Evolutionary conservation across 2,329 filamentous ascomycete species (phyloP), one percentile per base, ranked within the genome.

Genomic region (Mycocentrospora acerina): DNA sequence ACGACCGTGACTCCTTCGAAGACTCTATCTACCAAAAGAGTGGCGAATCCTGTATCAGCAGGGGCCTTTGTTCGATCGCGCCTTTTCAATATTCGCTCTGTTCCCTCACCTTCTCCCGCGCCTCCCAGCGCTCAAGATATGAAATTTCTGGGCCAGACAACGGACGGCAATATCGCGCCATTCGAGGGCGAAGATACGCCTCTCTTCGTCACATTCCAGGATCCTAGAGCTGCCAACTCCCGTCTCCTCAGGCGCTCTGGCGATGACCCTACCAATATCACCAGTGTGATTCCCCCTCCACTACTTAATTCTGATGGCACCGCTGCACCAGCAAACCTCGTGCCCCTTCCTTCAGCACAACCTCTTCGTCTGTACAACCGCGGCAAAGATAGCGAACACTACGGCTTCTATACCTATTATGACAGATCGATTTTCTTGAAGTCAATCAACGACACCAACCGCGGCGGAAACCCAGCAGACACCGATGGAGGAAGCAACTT

Each of bases 321-420:
- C 2, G 85, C 88, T 0, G 81, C 82, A 1, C 72, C 85, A 0
- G 87, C 88, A 3, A 78, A 78, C 8, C 73, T 96, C 46, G 80
- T 93, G 30, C 87, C 90, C 0, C 73, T 79, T 7, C 80, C 86
- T 0, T 69, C 75, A 1, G 70, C 72, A 43, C 93, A 97, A 58
- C 91, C 89, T 0, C 74, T 97, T 10, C 81, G 87, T 2, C 78
- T 97, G 1, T 97, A 84, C 65, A 88, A 97, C 64, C 86, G 90
- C 14, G 90, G 86, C 13, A 74, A 86, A 18, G 71, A 78, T 2
- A 85, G 84, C 0, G 91, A 97, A 65, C 89, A 95, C 68, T 96
- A 94, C 66, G 89, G 88, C 2, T 96, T 96, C 70, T 96, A 95
- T 71, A 87, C 80, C 1, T 94, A 95, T 73, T 97, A 87, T 67